phyloP scores from a whole-genome alignment of 2,329 filamentous ascomycete genomes.

The Aspergillus ustus region DNA sequence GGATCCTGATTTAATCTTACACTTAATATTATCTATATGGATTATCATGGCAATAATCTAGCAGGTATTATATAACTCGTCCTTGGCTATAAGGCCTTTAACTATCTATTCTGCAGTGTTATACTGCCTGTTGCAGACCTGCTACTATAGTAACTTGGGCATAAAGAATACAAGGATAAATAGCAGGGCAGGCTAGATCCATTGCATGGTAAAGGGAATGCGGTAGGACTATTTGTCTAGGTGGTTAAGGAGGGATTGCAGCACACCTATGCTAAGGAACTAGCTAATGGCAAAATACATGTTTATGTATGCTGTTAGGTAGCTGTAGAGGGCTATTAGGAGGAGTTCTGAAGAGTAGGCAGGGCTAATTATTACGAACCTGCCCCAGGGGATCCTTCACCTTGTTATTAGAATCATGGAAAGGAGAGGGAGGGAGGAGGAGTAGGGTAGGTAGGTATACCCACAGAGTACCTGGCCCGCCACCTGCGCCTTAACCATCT shows the following conservation, averaged over 20 bases:
- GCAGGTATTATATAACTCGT: conserved; percentile 43
- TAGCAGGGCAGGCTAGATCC: conserved; percentile 56
- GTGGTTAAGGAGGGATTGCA: conserved; percentile 44
- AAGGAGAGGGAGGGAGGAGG: not conserved
- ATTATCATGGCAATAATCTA: conserved; percentile 60
- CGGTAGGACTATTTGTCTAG: conserved; percentile 54
- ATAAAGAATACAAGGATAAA: conserved; percentile 50
- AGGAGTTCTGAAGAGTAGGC: conserved; percentile 59
- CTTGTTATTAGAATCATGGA: not conserved
- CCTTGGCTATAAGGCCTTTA: conserved; percentile 39
- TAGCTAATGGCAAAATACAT: conserved; percentile 64
- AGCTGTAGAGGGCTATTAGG: conserved; percentile 52
- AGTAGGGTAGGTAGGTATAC: conserved; percentile 10
- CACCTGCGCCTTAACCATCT: conserved; percentile 62
- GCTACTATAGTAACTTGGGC: conserved; percentile 58
- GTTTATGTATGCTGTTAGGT: conserved; percentile 61
- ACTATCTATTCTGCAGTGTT: conserved; percentile 49
- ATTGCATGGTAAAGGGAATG: conserved; percentile 58
- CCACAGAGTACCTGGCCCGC: conserved; percentile 67
- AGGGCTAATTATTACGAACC: conserved; percentile 59
- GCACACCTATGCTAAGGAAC: conserved; percentile 55
- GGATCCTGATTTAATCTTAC: conserved; percentile 20
- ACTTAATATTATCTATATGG: conserved; percentile 56
- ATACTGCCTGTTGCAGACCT: conserved; percentile 48
- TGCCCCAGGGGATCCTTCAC: conserved; percentile 55